These are phyloP conservation scores for Endoconidiophora laricicola DNA, from an alignment of 2,329 filamentous ascomycete genomes.

Conservation along the genomic window DNA sequence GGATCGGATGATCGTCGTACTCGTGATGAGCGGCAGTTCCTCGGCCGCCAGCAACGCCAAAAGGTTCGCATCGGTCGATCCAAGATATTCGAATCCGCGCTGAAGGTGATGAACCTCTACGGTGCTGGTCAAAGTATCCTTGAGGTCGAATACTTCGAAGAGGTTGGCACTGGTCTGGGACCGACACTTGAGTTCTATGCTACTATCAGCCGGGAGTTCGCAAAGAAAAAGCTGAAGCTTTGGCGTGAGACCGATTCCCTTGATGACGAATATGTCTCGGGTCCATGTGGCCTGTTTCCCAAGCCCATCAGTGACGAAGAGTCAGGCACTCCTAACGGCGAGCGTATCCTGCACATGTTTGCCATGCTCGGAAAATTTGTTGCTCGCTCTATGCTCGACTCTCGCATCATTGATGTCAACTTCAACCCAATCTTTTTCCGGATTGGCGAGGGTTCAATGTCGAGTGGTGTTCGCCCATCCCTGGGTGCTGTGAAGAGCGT, in stretches of 20 bases:
- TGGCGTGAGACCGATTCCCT: slow-evolving; percentile 82
- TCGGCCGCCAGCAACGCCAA: slow-evolving; percentile 81
- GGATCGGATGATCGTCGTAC: slow-evolving; percentile 68
- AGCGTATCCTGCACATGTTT: slow-evolving; percentile 75
- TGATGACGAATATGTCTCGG: slow-evolving; percentile 62
- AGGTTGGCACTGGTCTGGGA: slow-evolving; percentile 88
- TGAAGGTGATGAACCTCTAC: slow-evolving; percentile 98
- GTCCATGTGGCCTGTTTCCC: slow-evolving; percentile 73
- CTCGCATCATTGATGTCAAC: slow-evolving; percentile 89
- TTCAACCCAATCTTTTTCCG: slow-evolving; percentile 98
- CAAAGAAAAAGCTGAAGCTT: slow-evolving; percentile 89
- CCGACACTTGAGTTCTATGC: slow-evolving; percentile 97
- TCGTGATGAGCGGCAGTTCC: slow-evolving; percentile 77
- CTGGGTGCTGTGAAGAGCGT: slow-evolving; percentile 80
- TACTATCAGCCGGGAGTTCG: slow-evolving; percentile 90
- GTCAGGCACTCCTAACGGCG: slow-evolving; percentile 57
- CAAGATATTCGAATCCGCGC: slow-evolving; percentile 88
- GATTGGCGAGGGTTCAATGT: slow-evolving; percentile 53
- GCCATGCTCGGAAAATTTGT: slow-evolving; percentile 94
- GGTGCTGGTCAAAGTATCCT: slow-evolving; percentile 90
- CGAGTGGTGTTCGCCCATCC: slow-evolving; percentile 55
- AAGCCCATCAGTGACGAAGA: slow-evolving; percentile 74
- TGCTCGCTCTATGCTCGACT: slow-evolving; percentile 94
- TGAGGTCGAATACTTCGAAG: slow-evolving; percentile 97
- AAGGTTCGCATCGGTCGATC: slow-evolving; percentile 93